Conservation (phyloP, 2,329 filamentous ascomycete species). For the Neofusicoccum umdonicola region DNA sequence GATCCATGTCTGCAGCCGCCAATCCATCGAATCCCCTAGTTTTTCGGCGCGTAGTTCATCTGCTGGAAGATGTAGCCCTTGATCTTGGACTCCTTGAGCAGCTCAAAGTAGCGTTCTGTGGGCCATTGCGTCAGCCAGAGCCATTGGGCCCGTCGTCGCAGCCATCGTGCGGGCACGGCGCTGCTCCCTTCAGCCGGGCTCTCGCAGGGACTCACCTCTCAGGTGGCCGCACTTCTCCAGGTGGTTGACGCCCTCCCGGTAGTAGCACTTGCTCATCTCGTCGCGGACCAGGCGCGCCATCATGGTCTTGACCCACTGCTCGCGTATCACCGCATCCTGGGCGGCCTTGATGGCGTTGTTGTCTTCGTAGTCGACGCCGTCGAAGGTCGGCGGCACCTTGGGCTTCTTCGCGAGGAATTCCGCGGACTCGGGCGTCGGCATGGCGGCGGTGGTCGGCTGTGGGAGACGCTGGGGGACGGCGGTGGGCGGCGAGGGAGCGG, state of each 20-base stretch:
- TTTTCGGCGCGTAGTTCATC: neutral
- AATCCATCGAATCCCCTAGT: neutral
- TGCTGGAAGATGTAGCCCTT: constrained; percentile 74
- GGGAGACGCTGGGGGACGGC: neutral
- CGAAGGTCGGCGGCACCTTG: constrained; percentile 76
- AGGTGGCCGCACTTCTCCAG: constrained; percentile 80
- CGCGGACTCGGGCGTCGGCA: constrained; percentile 81
- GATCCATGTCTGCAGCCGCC: neutral
- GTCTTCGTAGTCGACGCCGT: constrained; percentile 84
- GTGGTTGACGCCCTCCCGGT: constrained; percentile 80
- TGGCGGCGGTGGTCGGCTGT: constrained; percentile 39
- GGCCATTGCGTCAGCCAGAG: constrained; percentile 4
- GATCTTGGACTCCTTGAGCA: constrained; percentile 73
- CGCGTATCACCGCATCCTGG: constrained; percentile 76
- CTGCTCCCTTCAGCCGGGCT: too few species aligned
- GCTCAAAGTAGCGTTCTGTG: constrained; percentile 73
- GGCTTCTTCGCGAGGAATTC: constrained; percentile 83
- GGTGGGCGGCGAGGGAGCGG: too few species aligned
- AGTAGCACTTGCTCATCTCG: constrained; percentile 84
- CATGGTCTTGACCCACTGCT: constrained; percentile 89
- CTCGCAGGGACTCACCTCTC: constrained; percentile 61
- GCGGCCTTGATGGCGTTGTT: constrained; percentile 77
- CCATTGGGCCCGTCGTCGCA: neutral
- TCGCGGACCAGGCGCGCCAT: constrained; percentile 80
- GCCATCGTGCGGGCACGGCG: constrained; percentile 18